Percentiles rank a stretch among this genome's conserved stretches.
Evolutionary conservation across 2,329 filamentous ascomycete genomes (phyloP).

Genomic region (Colletotrichum gloeosporioides): DNA sequence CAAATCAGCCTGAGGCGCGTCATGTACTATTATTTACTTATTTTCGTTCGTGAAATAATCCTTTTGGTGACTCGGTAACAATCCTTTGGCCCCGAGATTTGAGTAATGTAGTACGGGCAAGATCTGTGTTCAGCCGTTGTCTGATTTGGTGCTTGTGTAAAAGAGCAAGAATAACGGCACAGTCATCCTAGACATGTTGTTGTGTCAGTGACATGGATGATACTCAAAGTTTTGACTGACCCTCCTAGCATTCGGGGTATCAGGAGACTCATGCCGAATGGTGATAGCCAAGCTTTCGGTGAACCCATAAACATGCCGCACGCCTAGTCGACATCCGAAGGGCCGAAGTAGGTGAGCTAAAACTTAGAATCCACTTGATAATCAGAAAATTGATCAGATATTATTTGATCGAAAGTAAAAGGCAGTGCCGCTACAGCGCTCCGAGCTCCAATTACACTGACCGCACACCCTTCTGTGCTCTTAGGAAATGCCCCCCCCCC

Average conservation of each 20-base stretch:
- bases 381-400: not conserved
- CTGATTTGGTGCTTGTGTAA: not conserved
- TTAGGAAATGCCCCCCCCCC: not conserved
- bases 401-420: not conserved
- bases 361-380: not conserved
- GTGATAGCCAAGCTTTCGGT: not conserved
- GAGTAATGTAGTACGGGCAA: no score
- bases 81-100: no score
- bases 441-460: not conserved
- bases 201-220: not conserved
- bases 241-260: not conserved
- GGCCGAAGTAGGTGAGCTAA: no score
- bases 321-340: no score
- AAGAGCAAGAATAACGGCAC: not conserved
- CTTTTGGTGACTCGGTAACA: no score
- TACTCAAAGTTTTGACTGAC: fast-evolving
- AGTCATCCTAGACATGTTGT: not conserved
- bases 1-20: no score
- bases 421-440: not conserved
- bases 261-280: not conserved
- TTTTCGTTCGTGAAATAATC: no score
- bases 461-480: not conserved
- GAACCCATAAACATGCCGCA: not conserved
- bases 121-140: not conserved
- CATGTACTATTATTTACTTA: no score